Base-by-base conservation (phyloP, 2,329 filamentous ascomycete genomes). In the Acrocalymma vagum region DNA sequence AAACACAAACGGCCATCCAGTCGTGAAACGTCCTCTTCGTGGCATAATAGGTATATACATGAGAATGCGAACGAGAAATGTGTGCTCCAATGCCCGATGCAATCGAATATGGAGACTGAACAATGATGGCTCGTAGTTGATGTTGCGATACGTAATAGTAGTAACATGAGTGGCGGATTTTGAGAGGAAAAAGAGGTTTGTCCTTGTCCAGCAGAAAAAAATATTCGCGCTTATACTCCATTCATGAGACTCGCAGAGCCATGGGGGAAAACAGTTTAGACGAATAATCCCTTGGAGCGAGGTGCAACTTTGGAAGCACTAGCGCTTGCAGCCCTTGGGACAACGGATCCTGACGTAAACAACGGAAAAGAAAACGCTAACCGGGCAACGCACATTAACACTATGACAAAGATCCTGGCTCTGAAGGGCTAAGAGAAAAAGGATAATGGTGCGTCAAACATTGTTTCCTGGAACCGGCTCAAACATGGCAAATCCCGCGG, bases 1-100 rank as follows among this genome's bases (percentile, higher is more conserved):
- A 45, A 53, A 52, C 51, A 43, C 52, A 63, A 45, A 56, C 42
- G 54, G 55, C 58, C 63, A 58, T 64, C 61, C 58, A 55, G 61
- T 64, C 60, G 53, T 63, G 37, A 59, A 57, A 38, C 57, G 48
- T 65, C 49, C 57, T 50, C 47, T 52, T 55, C 53, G 45, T 55
- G 55, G 51, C 41, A 48, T 44, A 21, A 45, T 59, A 51, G 61
- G 60, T 65, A 66, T 66, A 62, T 67, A 69, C 63, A 69, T 63
- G 54, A 42, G 51, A 51, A 58, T 25, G 47, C 39, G 38, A 45
- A 48, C 39, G 39, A 30, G 45, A 43, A 39, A 34, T n/a, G n/a
- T n/a, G 40, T 38, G 48, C 46, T 48, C 36, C 43, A 36, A 45
- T 34, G 39, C 45, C 38, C 32, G 41, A 58, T 58, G 55, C 54